Base-by-base conservation (phyloP, 192 early-diverging fungal species). In the Entomortierella chlamydospora region DNA sequence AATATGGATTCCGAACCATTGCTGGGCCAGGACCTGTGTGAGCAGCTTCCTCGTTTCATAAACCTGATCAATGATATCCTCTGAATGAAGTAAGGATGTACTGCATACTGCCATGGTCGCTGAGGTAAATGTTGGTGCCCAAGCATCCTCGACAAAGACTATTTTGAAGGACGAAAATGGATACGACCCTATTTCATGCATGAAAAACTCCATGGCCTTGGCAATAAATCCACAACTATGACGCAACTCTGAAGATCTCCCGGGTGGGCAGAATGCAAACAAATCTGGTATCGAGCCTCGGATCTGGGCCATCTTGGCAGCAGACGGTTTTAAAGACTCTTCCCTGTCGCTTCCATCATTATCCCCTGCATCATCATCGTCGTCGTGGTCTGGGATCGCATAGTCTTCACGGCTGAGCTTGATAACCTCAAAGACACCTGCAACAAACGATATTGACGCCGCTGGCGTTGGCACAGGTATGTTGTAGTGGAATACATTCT, bases 1-100 rank as follows among this genome's bases (percentile, higher is more conserved):
- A 43, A 99, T 90, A 69, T 92, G 95, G 22, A 93, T 89, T 13
- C 97, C 97, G 81, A 99, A 97, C 97, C 97, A 99, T 87, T 99
- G 98, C 49, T 89, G 81, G 22, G 93, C 93, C 7, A 98, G 72
- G 0, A 90, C 90, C 45, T 89, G 77, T 22, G 88, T 90, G 47
- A 99, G 70, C 26, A 81, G 57, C 8, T 87, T 88, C 51, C 95
- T 87, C 4, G 95, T 94, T 56, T 93, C 92, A 66, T 94, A 98
- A 7, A 88, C 89, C 72, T 95, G 94, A 69, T 99, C 98, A 73
- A 98, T 95, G 15, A 95, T 85, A 45, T 87, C 82, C 25, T 87
- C 83, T 12, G 88, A 80, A 54, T 97, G 87, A 31, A 99, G 82
- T 22, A 98, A 70, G 0, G 83, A 72, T 0, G 82, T 82, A 52